Evolutionary conservation across 192 early-diverging fungal genomes (phyloP).

Genomic region (Chytriomyces confervae): DNA sequence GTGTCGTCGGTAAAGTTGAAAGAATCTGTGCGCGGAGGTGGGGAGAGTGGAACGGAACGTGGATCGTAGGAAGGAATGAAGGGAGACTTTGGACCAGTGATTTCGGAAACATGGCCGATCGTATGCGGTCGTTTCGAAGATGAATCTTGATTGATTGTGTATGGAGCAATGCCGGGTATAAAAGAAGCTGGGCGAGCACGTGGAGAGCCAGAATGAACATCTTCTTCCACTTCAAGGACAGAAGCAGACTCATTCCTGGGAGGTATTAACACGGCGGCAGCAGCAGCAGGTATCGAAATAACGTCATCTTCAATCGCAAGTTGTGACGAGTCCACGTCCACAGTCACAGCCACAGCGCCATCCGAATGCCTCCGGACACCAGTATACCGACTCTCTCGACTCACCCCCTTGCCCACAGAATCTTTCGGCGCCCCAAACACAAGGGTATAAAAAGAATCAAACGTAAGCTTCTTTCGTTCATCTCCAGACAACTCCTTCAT

Average conservation of each 20-base stretch:
- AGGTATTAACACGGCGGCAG: background rate
- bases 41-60: background rate
- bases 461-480: background rate
- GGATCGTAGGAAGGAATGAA: background rate
- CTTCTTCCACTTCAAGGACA: background rate
- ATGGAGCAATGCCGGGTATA: background rate
- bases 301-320: too few species aligned
- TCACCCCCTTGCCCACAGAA: background rate
- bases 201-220: background rate
- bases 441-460: background rate
- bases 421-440: background rate
- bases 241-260: background rate
- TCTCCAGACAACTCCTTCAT: background rate
- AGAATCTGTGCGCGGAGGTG: background rate
- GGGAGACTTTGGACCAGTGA: background rate
- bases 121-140: too few species aligned
- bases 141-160: background rate
- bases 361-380: too few species aligned
- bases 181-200: background rate
- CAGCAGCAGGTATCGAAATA: background rate
- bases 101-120: too few species aligned
- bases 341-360: too few species aligned
- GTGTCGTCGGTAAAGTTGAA: background rate
- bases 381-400: too few species aligned
- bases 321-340: too few species aligned